Conservation (phyloP, 441 rosid species). For the Populus hybrid region DNA sequence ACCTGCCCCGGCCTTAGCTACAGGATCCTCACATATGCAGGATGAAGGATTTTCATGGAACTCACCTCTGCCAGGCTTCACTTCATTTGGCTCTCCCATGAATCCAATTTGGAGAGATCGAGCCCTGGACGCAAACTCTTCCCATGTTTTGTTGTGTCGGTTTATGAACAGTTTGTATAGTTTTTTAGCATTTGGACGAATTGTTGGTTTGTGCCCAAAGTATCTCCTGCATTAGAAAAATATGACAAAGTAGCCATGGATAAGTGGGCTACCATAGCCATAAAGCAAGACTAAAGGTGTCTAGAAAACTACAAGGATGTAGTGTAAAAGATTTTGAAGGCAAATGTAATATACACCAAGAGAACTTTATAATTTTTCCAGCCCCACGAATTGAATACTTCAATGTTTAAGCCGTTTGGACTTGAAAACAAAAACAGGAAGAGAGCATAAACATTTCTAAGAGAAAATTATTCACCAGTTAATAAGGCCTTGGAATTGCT, state of each 20-base stretch:
- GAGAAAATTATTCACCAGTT: neutral
- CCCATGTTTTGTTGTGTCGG: conserved; percentile 70
- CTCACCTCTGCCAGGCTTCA: conserved; percentile 83
- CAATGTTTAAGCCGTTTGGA: neutral
- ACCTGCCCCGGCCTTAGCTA: conserved; percentile 31
- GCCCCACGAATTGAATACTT: neutral
- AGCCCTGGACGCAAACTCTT: conserved; percentile 66
- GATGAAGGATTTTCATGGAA: conserved; percentile 85
- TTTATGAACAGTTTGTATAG: conserved; percentile 63
- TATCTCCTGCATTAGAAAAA: conserved; percentile 57
- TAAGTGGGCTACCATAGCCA: neutral
- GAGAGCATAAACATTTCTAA: neutral
- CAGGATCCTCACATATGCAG: conserved; percentile 70
- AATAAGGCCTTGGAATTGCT: neutral
- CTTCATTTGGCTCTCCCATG: conserved; percentile 92
- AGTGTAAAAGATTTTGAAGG: neutral
- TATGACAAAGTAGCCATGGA: neutral
- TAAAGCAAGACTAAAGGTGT: neutral
- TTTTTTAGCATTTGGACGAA: conserved; percentile 83
- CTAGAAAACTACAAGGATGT: neutral
- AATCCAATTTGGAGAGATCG: conserved; percentile 66
- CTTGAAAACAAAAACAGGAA: neutral
- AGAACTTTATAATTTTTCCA: neutral
- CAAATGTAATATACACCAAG: neutral
- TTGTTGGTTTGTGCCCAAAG: conserved; percentile 88